Conservation (phyloP, 768 basidiomycete species). For the Mycena kentingensis region DNA sequence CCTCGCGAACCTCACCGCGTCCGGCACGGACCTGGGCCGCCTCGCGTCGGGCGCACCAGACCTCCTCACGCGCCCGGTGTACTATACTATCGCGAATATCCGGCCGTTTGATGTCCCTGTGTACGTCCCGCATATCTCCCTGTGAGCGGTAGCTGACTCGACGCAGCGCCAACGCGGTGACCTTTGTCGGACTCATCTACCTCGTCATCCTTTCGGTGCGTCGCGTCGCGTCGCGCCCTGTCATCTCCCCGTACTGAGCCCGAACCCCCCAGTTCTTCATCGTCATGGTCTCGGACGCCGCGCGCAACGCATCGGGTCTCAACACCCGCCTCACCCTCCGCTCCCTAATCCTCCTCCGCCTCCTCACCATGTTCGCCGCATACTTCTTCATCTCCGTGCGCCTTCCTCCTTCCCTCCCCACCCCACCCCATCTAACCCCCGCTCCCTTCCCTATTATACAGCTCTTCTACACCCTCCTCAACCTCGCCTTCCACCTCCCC, state of each 20-base stretch:
- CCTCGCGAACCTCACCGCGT: constrained; percentile 20
- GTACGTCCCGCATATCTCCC: constrained; percentile 36
- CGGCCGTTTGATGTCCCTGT: constrained; percentile 52
- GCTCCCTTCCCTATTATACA: too few species aligned
- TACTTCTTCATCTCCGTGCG: constrained; percentile 46
- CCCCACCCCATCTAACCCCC: too few species aligned
- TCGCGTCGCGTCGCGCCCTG: not conserved
- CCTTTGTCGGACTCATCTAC: constrained; percentile 38
- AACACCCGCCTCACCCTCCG: constrained; percentile 37
- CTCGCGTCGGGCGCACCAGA: constrained; percentile 40
- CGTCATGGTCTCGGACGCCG: constrained; percentile 23
- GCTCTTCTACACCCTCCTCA: constrained; percentile 62
- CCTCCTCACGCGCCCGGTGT: constrained; percentile 40
- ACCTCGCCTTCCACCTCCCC: constrained; percentile 60
- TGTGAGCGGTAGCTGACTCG: constrained; percentile 34
- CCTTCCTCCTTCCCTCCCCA: not conserved
- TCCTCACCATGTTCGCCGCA: constrained; percentile 37
- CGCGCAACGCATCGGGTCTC: constrained; percentile 39
- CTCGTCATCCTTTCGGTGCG: constrained; percentile 17
- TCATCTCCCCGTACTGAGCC: constrained; percentile 36
- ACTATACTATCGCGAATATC: constrained; percentile 41
- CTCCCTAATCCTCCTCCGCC: constrained; percentile 41
- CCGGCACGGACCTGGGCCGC: constrained; percentile 4
- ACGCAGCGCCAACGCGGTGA: constrained; percentile 30
- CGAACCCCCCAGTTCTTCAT: constrained; percentile 31